Percentiles rank a stretch among this genome's conserved stretches.
Evolutionary conservation across 2,329 filamentous ascomycete genomes (phyloP).

Genomic region (Cercospora berteroae): DNA sequence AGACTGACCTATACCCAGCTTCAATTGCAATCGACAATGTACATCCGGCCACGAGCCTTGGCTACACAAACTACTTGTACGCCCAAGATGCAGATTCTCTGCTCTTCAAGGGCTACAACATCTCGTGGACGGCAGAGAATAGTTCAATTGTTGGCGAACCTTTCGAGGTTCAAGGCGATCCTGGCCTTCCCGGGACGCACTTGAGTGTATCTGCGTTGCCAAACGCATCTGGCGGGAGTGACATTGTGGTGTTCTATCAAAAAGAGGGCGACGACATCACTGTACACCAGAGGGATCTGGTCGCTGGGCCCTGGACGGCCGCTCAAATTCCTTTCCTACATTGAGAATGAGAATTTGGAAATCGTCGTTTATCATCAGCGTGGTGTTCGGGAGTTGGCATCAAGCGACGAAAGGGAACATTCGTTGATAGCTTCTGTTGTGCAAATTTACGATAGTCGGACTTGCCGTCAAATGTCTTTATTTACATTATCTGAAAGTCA

Average conservation of each 20-base stretch:
- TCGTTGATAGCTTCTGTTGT: neutral
- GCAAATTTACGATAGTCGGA: neutral
- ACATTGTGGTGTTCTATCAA: constrained; percentile 38
- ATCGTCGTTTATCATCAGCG: neutral
- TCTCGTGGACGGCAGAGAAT: constrained; percentile 42
- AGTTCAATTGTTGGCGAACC: constrained; percentile 36
- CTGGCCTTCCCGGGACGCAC: constrained; percentile 43
- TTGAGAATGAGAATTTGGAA: neutral
- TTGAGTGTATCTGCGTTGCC: constrained; percentile 41
- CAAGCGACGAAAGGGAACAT: neutral
- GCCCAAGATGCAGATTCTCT: constrained; percentile 39
- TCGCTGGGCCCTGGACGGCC: constrained; percentile 33
- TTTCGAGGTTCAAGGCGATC: constrained; percentile 39
- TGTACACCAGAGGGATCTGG: constrained; percentile 33
- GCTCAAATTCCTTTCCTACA: constrained; percentile 22
- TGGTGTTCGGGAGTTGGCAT: neutral
- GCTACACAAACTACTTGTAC: constrained; percentile 47
- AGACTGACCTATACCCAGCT: neutral
- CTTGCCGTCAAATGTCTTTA: too few relatives aligned
- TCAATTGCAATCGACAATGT: constrained; percentile 38
- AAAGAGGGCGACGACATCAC: constrained; percentile 33
- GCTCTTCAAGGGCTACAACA: constrained; percentile 42
- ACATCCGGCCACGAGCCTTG: constrained; percentile 42
- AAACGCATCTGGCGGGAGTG: constrained; percentile 33
- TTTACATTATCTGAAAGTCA: neutral